Evolutionary conservation across 495 filamentous ascomycete genomes (phyloP), one percentile per base, ranked within the genome.

Genomic region (Aspergillus asperescens): DNA sequence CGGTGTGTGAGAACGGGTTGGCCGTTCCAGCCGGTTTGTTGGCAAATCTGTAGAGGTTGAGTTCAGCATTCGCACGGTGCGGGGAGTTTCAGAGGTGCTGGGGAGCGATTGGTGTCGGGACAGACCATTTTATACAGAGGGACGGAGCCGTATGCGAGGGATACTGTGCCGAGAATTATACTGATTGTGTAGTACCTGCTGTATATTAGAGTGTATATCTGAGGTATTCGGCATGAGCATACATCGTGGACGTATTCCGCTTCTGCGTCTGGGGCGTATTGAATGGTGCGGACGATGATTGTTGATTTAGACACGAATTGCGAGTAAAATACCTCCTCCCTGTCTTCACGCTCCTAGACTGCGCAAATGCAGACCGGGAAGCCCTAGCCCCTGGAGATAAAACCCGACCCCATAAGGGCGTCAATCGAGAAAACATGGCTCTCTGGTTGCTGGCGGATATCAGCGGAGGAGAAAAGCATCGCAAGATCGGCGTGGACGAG

Each of bases 91-190:
- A 5, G 12, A 42, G 13, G 23, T 1, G 13, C 13, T 24, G 27
- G 29, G 12, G 44, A 23, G 29, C 16, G 15, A 40, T 40, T 39
- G 49, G 29, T 38, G 40, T 28, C 22, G 31, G 32, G 12, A 56
- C 59, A 32, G 54, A 94, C 90, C 89, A 95, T 95, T 69, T 96
- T 96, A 75, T 99, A 99, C 68, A 97, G 77, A 20, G 93, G 93
- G 50, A 99, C 93, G 34, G 90, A 94, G 49, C 92, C 92, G 66
- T 99, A 99, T 5, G 90, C 89, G 20, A 97, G 77, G 23, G 89
- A 90, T 39, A 94, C 85, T 5, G 91, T 96, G 52, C 87, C 92
- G 46, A 99, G 72, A 54, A 95, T 90, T 51, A 93, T 65, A 67
- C 88, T 93, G 39, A 92, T 69, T 25, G 85, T 81, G 70, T 95